A percentile compares a stretch with the other conserved stretches of the same genome.
Conservation (phyloP, 2,329 filamentous ascomycete genomes). For the Annulohypoxylon truncatum region DNA sequence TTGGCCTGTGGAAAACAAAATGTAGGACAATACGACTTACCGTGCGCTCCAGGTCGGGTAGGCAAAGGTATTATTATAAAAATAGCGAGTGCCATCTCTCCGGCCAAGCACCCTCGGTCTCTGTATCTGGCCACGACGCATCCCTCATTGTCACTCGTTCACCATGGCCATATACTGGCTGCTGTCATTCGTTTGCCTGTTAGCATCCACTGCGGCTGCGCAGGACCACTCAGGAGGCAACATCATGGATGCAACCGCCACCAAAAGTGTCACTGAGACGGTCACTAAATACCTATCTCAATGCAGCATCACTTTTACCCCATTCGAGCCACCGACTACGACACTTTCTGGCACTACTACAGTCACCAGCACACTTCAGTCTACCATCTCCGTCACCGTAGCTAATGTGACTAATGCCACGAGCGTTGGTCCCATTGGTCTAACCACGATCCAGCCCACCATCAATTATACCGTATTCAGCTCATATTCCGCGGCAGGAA, state of each 20-base stretch:
- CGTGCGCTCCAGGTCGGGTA: not conserved
- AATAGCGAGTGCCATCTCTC: constrained; percentile 15
- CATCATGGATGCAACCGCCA: constrained; percentile 19
- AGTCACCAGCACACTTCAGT: constrained; percentile 33
- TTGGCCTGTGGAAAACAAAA: not conserved
- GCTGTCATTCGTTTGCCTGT: constrained; percentile 32
- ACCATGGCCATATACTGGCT: constrained; percentile 35
- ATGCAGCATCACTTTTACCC: constrained; percentile 13
- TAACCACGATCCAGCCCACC: constrained; percentile 1
- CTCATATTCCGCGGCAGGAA: not conserved
- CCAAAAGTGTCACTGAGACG: constrained; percentile 36
- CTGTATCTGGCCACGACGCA: constrained; percentile 5
- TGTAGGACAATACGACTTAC: constrained; percentile 16
- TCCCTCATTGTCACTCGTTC: constrained; percentile 31
- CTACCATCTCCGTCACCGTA: constrained; percentile 28
- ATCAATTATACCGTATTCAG: constrained; percentile 8
- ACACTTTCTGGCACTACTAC: constrained; percentile 32
- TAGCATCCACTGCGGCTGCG: constrained; percentile 25
- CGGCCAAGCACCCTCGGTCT: not conserved
- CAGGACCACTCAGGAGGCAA: constrained; percentile 29
- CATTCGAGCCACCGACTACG: constrained; percentile 3
- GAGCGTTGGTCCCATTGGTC: not conserved
- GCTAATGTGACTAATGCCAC: constrained; percentile 7
- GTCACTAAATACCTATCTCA: constrained; percentile 35
- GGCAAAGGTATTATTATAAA: constrained; percentile 25